These are phyloP conservation scores for Juglanconis sp. DNA, from an alignment of 2,329 filamentous ascomycete species.

Conservation along the genomic window DNA sequence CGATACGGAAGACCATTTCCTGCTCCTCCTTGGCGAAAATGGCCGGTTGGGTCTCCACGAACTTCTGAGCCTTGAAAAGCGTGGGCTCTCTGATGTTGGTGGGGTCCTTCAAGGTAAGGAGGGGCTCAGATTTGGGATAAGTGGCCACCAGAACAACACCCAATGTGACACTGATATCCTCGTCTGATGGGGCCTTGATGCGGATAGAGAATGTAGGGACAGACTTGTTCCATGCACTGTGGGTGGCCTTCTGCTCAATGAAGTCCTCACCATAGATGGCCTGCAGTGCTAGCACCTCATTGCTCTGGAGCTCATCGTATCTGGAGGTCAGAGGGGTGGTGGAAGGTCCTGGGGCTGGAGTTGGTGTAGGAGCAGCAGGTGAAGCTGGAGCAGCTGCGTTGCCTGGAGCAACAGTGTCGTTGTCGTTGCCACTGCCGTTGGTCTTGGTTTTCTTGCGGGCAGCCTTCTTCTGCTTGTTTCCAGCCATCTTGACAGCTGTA, in stretches of 20 bases:
- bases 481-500: constrained; percentile 52
- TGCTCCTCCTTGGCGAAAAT: constrained; percentile 50
- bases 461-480: constrained; percentile 51
- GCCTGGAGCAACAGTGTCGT: constrained; percentile 15
- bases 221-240: constrained; percentile 85
- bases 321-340: constrained; percentile 44
- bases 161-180: constrained; percentile 68
- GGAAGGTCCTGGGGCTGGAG: constrained; percentile 10
- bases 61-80: constrained; percentile 65
- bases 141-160: constrained; percentile 81
- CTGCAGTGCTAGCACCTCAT: constrained; percentile 80
- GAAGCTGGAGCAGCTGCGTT: constrained; percentile 51
- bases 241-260: constrained; percentile 65
- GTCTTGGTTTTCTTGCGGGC: constrained; percentile 36
- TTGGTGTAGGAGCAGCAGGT: constrained; percentile 38
- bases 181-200: constrained; percentile 70
- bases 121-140: constrained; percentile 80
- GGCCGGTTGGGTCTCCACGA: constrained; percentile 56
- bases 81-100: constrained; percentile 67
- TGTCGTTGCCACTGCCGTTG: constrained; percentile 28
- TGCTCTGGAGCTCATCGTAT: constrained; percentile 81
- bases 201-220: constrained; percentile 80
- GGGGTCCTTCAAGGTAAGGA: constrained; percentile 65
- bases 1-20: constrained; percentile 62
- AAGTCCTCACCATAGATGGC: constrained; percentile 92